Evolutionary conservation across 2,329 filamentous ascomycete genomes (phyloP), one percentile per base, ranked within the genome.

Genomic region (Tolypocladium nubicola): DNA sequence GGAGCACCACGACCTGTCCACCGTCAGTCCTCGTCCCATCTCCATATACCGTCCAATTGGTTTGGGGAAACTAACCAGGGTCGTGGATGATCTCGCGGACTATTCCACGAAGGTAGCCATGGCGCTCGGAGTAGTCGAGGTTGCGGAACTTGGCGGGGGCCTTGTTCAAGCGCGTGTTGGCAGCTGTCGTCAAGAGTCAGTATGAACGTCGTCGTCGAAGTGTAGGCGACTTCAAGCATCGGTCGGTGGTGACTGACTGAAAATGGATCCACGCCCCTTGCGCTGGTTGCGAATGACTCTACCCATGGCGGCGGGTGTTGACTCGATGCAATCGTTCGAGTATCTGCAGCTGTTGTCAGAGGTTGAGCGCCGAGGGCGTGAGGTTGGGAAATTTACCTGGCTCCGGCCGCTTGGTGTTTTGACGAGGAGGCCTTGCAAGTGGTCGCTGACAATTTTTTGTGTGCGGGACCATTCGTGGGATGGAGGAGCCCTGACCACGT

Each of bases 61-160:
- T 64, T 35, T 56, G 60, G 60, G 57, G 60, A 55, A 62, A 74
- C 72, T 73, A 65, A 68, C 94, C 94, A 71, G 92, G 86, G 80
- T 99, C 94, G 87, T 99, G 94, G 80, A 99, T 89, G 79, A 97
- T 97, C 74, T 97, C 90, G 86, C 94, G 96, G 75, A 99, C 92
- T 66, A 97, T 85, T 80, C 94, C 94, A 70, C 94, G 90, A 74
- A 96, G 82, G 83, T 99, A 99, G 72, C 94, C 94, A 85, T 97
- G 93, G 75, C 90, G 86, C 83, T 97, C 92, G 76, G 91, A 86
- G 78, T 84, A 99, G 78, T 99, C 94, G 85, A 97, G 89, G 70
- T 85, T 90, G 79, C 94, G 85, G 88, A 99, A 97, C 81, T 96
- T 89, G 74, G 93, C 77, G 60, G 73, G 74, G 59, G 73, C 74